These are phyloP conservation scores for Malus hybrid DNA, from an alignment of 331 rosid genomes.

Conservation along the genomic window DNA sequence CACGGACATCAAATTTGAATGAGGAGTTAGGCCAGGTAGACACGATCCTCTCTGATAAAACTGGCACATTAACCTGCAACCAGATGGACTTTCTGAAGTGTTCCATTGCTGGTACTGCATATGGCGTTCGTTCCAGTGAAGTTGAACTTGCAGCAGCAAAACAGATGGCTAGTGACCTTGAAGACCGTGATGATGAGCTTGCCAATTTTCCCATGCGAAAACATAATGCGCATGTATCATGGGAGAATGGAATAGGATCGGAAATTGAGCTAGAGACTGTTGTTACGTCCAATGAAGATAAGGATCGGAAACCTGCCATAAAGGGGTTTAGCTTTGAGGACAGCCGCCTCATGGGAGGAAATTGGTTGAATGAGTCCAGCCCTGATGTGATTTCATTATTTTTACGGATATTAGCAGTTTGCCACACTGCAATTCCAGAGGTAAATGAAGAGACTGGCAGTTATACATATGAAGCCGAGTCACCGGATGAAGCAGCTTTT, in stretches of 20 bases:
- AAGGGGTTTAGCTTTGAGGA: constrained; percentile 93
- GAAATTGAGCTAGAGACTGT: constrained; percentile 80
- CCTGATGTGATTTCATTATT: constrained; percentile 52
- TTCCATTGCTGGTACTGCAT: constrained; percentile 83
- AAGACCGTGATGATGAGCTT: constrained; percentile 50
- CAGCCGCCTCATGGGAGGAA: constrained; percentile 61
- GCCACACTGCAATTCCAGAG: constrained; percentile 98
- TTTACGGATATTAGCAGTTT: constrained; percentile 79
- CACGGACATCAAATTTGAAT: constrained; percentile 92
- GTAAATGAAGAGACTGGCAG: constrained; percentile 67
- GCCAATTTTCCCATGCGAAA: constrained; percentile 51
- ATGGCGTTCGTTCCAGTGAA: constrained; percentile 73
- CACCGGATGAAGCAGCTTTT: constrained; percentile 98
- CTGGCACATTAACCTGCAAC: constrained; percentile 97
- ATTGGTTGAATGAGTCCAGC: constrained; percentile 77
- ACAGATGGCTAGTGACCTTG: constrained; percentile 72
- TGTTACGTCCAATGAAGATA: constrained; percentile 47
- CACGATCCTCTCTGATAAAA: constrained; percentile 96
- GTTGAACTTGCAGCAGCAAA: constrained; percentile 97
- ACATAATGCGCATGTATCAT: constrained; percentile 17
- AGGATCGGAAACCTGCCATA: constrained; percentile 41
- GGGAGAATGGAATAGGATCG: constrained; percentile 26
- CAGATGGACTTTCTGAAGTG: constrained; percentile 99
- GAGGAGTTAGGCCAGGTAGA: constrained; percentile 99
- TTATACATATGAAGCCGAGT: constrained; percentile 90